Evolutionary conservation across 176 grass and related monocot genomes (phyloP), one percentile per base, ranked within the genome.

Genomic region (Alloteropsis semialata): DNA sequence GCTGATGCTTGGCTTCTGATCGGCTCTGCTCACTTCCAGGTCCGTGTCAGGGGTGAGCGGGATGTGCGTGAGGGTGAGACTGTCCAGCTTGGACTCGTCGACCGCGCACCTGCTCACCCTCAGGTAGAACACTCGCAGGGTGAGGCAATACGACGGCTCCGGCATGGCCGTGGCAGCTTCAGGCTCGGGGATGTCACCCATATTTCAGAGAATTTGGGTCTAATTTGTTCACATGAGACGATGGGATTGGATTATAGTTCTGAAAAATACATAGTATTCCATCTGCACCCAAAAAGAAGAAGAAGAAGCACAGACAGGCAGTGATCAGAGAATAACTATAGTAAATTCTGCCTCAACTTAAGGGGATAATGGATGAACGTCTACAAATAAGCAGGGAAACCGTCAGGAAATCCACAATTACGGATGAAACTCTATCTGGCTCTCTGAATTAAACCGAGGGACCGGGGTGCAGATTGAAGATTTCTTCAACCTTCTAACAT

Each of bases 121-220:
- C 84, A 98, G 69, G 65, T 90, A 95, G 67, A 98, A 95, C 53
- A 95, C 91, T 33, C 81, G 94, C 10, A 98, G 42, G 28, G 85
- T 88, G 8, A 98, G 88, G 30, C 78, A 88, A 14, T 84, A 82
- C 1, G 84, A 71, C 21, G 50, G 79, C 69, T 81, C 88, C 17
- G 60, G 82, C 41, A 69, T 57, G 45, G 72, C 28, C 49, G 62
- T 70, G 69, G 44, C 78, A 60, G 8, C 77, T 69, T 57, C 58
- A 12, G 83, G 4, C 34, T 76, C 78, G 0, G 82, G 64, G 18
- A 86, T 56, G 66, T 86, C 72, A 18, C 88, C 88, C 83, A 89
- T 89, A 8, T 38, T 65, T 84, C 53, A 1, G 30, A 34, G n/a
- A 53, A 38, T 21, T 34, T 24, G 44, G 28, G 6, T 0, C 7